Conservation (phyloP, 495 filamentous ascomycete genomes). For the Penicillium turbatum region DNA sequence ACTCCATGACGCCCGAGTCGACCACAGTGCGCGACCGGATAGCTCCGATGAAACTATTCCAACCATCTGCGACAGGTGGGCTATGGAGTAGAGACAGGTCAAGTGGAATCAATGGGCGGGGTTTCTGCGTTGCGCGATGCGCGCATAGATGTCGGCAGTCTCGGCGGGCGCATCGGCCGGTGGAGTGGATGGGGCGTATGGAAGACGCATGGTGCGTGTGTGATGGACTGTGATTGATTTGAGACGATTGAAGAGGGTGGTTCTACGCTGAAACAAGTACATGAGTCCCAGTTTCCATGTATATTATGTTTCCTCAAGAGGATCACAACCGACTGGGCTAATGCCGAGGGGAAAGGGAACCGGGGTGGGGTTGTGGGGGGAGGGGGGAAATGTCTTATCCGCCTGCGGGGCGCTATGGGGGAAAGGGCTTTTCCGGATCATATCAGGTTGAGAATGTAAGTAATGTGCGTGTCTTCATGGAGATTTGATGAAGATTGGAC, state of each 20-base stretch:
- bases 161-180: constrained; percentile 27
- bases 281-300: constrained; percentile 8
- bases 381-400: constrained; percentile 9
- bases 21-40: constrained; percentile 62
- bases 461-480: no score
- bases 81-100: constrained; percentile 69
- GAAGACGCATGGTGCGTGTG: constrained; percentile 56
- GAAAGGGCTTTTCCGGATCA: not conserved
- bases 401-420: not conserved
- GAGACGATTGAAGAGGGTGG: not conserved
- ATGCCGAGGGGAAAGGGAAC: not conserved
- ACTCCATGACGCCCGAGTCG: constrained; percentile 50
- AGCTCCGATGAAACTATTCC: constrained; percentile 71
- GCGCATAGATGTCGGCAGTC: constrained; percentile 50
- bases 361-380: no score
- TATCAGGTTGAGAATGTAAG: no score
- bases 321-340: not conserved
- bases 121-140: constrained; percentile 57
- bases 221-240: not conserved
- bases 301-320: not conserved
- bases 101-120: constrained; percentile 58
- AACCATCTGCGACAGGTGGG: constrained; percentile 66
- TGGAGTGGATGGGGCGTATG: constrained; percentile 57
- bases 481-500: no score
- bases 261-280: not conserved